These are phyloP conservation scores for Sporothrix dimorphospora DNA, from an alignment of 2,329 filamentous ascomycete genomes.

Conservation along the genomic window DNA sequence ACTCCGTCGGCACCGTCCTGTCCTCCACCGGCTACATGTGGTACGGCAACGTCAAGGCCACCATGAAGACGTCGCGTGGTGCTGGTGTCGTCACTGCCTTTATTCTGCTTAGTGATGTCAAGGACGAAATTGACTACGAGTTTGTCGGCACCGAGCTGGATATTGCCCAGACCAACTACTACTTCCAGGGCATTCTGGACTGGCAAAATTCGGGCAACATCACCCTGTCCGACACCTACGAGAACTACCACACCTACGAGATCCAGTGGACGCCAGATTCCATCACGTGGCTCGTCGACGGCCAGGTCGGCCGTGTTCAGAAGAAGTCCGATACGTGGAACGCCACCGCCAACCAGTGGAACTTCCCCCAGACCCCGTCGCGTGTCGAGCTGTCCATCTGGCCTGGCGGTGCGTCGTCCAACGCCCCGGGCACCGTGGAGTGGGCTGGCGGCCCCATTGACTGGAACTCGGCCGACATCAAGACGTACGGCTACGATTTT, in stretches of 20 bases:
- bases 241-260: slow-evolving; percentile 85
- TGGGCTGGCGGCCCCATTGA: slow-evolving; percentile 92
- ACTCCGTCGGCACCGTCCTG: slow-evolving; percentile 84
- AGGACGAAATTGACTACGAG: slow-evolving; percentile 98
- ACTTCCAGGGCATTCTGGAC: slow-evolving; percentile 89
- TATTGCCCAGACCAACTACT: slow-evolving; percentile 90
- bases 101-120: slow-evolving; percentile 91
- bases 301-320: slow-evolving; percentile 72
- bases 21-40: slow-evolving; percentile 87
- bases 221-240: slow-evolving; percentile 69
- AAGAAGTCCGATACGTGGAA: slow-evolving; percentile 85
- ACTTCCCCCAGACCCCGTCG: slow-evolving; percentile 88
- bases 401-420: slow-evolving; percentile 82
- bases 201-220: slow-evolving; percentile 79
- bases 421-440: slow-evolving; percentile 79
- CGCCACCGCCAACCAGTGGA: slow-evolving; percentile 75
- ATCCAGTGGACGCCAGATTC: slow-evolving; percentile 89
- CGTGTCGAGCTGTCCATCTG: slow-evolving; percentile 94
- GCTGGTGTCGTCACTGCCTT: slow-evolving; percentile 94
- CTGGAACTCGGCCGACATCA: slow-evolving; percentile 80
- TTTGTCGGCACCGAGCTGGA: slow-evolving; percentile 81
- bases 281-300: slow-evolving; percentile 87
- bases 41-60: slow-evolving; percentile 92
- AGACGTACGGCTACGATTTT: slow-evolving; percentile 85
- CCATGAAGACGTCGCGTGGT: slow-evolving; percentile 81